Evolutionary conservation across 768 basidiomycete species (phyloP).

Genomic region (Melanogaster broomeanus): DNA sequence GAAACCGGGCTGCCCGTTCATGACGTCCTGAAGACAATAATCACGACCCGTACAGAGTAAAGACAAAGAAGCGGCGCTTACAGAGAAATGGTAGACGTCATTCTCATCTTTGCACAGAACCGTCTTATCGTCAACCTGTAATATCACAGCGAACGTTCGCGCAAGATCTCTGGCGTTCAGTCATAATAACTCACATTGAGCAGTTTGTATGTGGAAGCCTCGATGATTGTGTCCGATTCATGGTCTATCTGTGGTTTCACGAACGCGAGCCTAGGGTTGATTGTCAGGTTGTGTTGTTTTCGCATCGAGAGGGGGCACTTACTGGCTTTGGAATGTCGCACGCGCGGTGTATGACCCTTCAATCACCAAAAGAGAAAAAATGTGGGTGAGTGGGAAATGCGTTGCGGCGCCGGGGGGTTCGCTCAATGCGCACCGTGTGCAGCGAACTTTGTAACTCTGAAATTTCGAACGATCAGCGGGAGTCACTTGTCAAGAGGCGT

Average conservation of each 20-base stretch:
- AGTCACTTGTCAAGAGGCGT: background rate
- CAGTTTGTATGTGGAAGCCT: background rate
- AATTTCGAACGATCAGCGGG: background rate
- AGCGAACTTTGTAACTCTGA: background rate
- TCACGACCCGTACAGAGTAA: background rate
- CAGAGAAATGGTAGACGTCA: background rate
- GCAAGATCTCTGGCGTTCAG: background rate
- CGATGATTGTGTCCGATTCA: background rate
- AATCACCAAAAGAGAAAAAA: too few species aligned
- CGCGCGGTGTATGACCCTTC: background rate
- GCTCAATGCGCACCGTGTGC: background rate
- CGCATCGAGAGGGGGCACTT: background rate
- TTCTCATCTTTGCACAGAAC: background rate
- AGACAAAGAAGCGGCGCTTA: background rate
- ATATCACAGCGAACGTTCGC: too few species aligned
- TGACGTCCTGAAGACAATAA: background rate
- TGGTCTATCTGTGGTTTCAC: background rate
- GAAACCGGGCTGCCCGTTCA: too few species aligned
- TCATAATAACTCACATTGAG: background rate
- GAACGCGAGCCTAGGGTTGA: background rate
- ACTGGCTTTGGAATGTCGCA: background rate
- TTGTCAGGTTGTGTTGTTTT: too few species aligned
- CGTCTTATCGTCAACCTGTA: background rate
- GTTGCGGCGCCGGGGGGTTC: too few species aligned
- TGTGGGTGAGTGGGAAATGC: too few species aligned